Evolutionary conservation across 2,329 filamentous ascomycete species (phyloP).

Genomic region (Arthrobotrys pseudoclavata): DNA sequence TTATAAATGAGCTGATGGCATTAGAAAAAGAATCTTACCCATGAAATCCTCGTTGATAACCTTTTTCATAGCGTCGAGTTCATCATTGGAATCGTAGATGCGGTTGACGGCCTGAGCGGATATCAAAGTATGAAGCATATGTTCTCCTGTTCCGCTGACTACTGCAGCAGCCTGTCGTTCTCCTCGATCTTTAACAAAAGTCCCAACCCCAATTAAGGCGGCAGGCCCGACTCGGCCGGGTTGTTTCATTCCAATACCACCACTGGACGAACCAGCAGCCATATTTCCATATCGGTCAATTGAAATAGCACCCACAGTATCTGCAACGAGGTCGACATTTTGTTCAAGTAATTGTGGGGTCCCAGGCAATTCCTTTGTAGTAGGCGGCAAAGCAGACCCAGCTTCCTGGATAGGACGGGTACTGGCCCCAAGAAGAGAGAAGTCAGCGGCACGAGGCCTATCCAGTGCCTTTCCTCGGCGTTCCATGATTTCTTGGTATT

Average conservation of each 20-base stretch:
- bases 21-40: slow-evolving; percentile 68
- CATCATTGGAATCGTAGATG: slow-evolving; percentile 81
- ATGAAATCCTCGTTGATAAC: slow-evolving; percentile 94
- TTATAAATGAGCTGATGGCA: neutral
- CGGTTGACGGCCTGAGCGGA: slow-evolving; percentile 90
- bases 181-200: slow-evolving; percentile 81
- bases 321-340: slow-evolving; percentile 79
- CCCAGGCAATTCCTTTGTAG: slow-evolving; percentile 14
- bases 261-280: slow-evolving; percentile 94
- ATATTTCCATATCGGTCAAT: slow-evolving; percentile 88
- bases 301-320: slow-evolving; percentile 96
- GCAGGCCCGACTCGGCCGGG: slow-evolving; percentile 91
- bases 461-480: slow-evolving; percentile 65
- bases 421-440: slow-evolving; percentile 28
- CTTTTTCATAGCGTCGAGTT: slow-evolving; percentile 77
- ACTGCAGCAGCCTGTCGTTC: slow-evolving; percentile 72
- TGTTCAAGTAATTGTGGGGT: slow-evolving; percentile 50
- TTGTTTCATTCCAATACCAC: slow-evolving; percentile 98
- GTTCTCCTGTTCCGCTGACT: slow-evolving; percentile 84
- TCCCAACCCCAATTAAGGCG: slow-evolving; percentile 90
- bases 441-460: slow-evolving; percentile 58
- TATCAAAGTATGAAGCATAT: slow-evolving; percentile 91
- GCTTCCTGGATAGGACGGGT: slow-evolving; percentile 40
- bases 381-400: slow-evolving; percentile 39
- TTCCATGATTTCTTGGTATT: slow-evolving; percentile 77